Evolutionary conservation across 768 basidiomycete species (phyloP).

Genomic region (Boletus tomentosulus): DNA sequence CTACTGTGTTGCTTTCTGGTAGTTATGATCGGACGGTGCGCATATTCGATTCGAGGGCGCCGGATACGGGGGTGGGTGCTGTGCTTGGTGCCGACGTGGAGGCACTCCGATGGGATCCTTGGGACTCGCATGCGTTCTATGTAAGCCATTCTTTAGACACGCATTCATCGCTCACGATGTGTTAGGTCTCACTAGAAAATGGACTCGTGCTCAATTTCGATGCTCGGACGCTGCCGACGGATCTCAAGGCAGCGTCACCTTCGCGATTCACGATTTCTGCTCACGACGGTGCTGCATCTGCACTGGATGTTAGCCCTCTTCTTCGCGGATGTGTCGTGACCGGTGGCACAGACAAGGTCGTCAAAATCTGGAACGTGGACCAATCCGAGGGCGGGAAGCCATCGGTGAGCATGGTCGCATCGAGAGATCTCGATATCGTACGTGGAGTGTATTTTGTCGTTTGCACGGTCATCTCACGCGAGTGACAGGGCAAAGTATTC

Average conservation of each 20-base stretch:
- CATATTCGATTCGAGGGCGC: constrained; percentile 87
- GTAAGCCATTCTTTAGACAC: constrained; percentile 42
- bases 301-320: constrained; percentile 87
- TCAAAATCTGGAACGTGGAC: constrained; percentile 95
- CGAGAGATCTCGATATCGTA: constrained; percentile 89
- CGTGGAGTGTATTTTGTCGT: constrained; percentile 23
- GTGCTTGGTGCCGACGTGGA: constrained; percentile 90
- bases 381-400: constrained; percentile 58
- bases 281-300: constrained; percentile 86
- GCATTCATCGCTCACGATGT: background rate
- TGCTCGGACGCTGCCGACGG: constrained; percentile 73
- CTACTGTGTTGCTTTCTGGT: constrained; percentile 87
- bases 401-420: constrained; percentile 78
- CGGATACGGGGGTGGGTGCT: constrained; percentile 78
- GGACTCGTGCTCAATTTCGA: constrained; percentile 93
- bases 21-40: constrained; percentile 95
- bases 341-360: constrained; percentile 90
- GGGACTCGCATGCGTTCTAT: constrained; percentile 84
- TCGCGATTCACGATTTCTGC: constrained; percentile 87
- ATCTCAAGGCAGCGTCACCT: constrained; percentile 58
- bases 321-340: constrained; percentile 89
- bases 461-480: background rate
- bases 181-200: constrained; percentile 89
- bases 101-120: constrained; percentile 92
- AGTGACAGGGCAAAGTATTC: constrained; percentile 88